Percentiles rank a stretch among this genome's conserved stretches.
Evolutionary conservation across 2,329 filamentous ascomycete genomes (phyloP).

Genomic region (Nemania sp.): DNA sequence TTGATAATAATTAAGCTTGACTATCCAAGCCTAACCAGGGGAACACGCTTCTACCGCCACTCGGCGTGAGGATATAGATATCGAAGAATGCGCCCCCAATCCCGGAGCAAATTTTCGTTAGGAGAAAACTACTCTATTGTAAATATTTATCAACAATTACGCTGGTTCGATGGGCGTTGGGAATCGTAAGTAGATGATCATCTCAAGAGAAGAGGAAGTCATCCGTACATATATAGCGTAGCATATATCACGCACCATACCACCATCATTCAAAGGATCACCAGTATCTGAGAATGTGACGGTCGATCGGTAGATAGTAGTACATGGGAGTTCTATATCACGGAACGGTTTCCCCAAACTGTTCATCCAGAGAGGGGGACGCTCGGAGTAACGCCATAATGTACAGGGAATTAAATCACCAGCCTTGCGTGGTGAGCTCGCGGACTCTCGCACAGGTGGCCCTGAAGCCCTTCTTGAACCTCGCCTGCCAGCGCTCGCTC

Average conservation of each 20-base stretch:
- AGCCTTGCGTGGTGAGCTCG: constrained; percentile 76
- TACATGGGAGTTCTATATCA: constrained; percentile 25
- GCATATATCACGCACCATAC: neutral
- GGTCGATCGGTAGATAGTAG: constrained; percentile 17
- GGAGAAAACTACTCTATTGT: no score
- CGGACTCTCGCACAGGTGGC: constrained; percentile 66
- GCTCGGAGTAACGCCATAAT: constrained; percentile 20
- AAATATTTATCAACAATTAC: constrained; percentile 3
- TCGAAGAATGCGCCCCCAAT: no score
- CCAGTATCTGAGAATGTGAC: neutral
- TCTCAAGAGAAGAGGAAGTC: neutral
- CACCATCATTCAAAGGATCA: neutral
- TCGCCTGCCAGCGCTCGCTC: constrained; percentile 69
- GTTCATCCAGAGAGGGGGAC: constrained; percentile 4
- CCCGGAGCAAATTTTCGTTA: no score
- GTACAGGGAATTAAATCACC: constrained; percentile 55
- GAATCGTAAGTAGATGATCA: neutral
- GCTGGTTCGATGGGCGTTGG: neutral
- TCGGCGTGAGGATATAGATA: no score
- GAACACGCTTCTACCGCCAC: no score
- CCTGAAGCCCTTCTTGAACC: constrained; percentile 72
- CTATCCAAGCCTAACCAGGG: no score
- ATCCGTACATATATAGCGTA: neutral
- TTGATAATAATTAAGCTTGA: no score
- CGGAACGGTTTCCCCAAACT: constrained; percentile 4